Percentiles rank a stretch among this genome's conserved stretches.
These are phyloP conservation scores for Knoxia roxburghii DNA, from an alignment of 257 asterid genomes.

Conservation along the genomic window DNA sequence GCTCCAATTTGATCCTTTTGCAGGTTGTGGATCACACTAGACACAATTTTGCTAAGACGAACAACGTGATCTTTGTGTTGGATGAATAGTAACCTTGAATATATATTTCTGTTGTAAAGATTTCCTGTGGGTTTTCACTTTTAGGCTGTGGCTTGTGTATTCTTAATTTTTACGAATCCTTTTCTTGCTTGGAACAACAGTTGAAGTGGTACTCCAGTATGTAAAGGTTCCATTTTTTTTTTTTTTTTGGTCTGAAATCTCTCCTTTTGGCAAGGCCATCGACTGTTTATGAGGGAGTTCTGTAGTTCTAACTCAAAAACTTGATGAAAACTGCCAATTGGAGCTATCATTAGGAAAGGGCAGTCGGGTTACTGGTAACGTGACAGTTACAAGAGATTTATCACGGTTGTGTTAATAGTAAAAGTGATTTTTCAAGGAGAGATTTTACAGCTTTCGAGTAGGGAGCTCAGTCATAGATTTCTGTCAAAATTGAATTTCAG, in stretches of 20 bases:
- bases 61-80: conserved; percentile 38
- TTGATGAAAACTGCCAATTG: too few species aligned
- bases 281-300: not conserved
- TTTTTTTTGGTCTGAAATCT: not conserved
- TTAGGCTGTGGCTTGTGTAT: too few species aligned
- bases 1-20: not conserved
- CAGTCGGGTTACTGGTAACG: too few species aligned
- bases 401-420: too few species aligned
- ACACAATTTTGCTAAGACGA: conserved; percentile 40
- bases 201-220: not conserved
- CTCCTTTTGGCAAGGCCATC: not conserved
- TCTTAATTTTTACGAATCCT: not conserved
- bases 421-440: too few species aligned
- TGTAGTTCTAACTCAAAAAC: too few species aligned
- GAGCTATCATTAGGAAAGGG: too few species aligned
- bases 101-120: not conserved
- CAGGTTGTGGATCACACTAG: conserved; percentile 85
- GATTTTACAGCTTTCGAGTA: too few species aligned
- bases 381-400: too few species aligned
- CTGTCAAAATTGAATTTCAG: too few species aligned
- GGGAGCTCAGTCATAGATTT: too few species aligned
- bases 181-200: not conserved
- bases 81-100: conserved; percentile 30
- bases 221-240: not conserved
- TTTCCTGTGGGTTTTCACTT: not conserved